Evolutionary conservation across 345 rosid species (phyloP).

Genomic region (Sonneratia caseolaris): DNA sequence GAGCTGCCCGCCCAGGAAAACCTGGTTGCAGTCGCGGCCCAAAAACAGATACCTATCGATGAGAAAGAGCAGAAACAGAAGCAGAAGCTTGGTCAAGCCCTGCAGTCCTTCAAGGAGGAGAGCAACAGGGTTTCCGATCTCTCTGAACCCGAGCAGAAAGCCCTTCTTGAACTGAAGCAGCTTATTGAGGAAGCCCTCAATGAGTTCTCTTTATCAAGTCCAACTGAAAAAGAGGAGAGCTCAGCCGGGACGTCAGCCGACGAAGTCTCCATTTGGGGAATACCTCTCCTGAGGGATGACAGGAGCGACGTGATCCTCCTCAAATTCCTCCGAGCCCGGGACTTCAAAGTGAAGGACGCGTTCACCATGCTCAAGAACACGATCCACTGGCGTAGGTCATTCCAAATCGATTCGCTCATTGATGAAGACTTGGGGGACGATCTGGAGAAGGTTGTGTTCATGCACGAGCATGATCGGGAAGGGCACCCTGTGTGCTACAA

Average conservation of each 20-base stretch:
- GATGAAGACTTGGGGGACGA: constrained; percentile 76
- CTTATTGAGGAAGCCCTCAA: constrained; percentile 34
- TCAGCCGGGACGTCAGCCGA: constrained; percentile 9
- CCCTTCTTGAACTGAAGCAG: constrained; percentile 35
- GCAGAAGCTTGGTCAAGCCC: constrained; percentile 26
- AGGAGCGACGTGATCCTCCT: constrained; percentile 59
- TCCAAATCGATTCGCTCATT: constrained; percentile 51
- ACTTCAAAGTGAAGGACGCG: constrained; percentile 68
- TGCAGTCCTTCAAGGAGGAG: constrained; percentile 59
- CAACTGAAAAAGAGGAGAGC: constrained; percentile 5
- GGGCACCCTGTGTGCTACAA: constrained; percentile 89
- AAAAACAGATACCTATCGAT: constrained; percentile 15
- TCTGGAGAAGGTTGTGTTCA: constrained; percentile 76
- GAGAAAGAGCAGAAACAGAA: constrained; percentile 3
- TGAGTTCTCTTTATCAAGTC: constrained; percentile 21
- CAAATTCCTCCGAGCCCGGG: constrained; percentile 75
- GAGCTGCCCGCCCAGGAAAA: constrained; percentile 4
- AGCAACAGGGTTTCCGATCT: constrained; percentile 50
- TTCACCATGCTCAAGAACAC: constrained; percentile 68
- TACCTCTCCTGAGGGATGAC: constrained; percentile 71
- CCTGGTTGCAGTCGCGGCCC: constrained; percentile 1
- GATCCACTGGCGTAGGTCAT: constrained; percentile 58
- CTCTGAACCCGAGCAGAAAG: constrained; percentile 31
- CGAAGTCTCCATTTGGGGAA: constrained; percentile 56
- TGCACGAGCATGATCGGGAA: constrained; percentile 73